Evolutionary conservation across 345 rosid genomes (phyloP).

Genomic region (Euphorbia tirucalli): DNA sequence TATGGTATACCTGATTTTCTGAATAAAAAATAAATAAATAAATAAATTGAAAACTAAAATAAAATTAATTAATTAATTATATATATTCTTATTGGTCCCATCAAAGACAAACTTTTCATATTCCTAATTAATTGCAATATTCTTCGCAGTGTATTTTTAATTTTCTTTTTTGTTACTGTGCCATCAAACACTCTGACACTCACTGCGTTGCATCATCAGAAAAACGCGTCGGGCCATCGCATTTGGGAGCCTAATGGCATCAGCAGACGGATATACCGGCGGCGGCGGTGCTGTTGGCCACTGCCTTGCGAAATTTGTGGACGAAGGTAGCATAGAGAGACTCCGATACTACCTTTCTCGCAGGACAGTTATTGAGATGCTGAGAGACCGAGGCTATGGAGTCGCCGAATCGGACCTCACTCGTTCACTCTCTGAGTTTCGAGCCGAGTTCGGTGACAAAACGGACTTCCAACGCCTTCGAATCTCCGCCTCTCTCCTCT

Average conservation of each 20-base stretch:
- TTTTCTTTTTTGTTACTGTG: too few relatives aligned
- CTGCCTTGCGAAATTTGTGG: neutral
- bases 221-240: too few relatives aligned
- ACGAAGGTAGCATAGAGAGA: slow-evolving; percentile 20
- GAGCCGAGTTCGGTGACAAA: slow-evolving; percentile 20
- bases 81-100: too few relatives aligned
- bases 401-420: slow-evolving; percentile 26
- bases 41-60: too few relatives aligned
- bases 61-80: too few relatives aligned
- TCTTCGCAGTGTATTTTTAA: too few relatives aligned
- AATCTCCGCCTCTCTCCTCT: slow-evolving; percentile 23
- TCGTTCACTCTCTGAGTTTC: slow-evolving; percentile 33
- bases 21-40: too few relatives aligned
- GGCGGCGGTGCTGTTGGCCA: neutral
- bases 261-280: neutral
- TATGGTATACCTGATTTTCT: too few relatives aligned
- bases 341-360: slow-evolving; percentile 33
- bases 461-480: slow-evolving; percentile 29
- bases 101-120: too few relatives aligned
- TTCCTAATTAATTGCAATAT: too few relatives aligned
- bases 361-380: slow-evolving; percentile 38
- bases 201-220: too few relatives aligned
- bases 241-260: neutral
- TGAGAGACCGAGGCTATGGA: slow-evolving; percentile 35
- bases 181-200: too few relatives aligned